Evolutionary conservation across 2,329 filamentous ascomycete genomes (phyloP), one percentile per base, ranked within the genome.

Genomic region (Sarocladium kiliense): DNA sequence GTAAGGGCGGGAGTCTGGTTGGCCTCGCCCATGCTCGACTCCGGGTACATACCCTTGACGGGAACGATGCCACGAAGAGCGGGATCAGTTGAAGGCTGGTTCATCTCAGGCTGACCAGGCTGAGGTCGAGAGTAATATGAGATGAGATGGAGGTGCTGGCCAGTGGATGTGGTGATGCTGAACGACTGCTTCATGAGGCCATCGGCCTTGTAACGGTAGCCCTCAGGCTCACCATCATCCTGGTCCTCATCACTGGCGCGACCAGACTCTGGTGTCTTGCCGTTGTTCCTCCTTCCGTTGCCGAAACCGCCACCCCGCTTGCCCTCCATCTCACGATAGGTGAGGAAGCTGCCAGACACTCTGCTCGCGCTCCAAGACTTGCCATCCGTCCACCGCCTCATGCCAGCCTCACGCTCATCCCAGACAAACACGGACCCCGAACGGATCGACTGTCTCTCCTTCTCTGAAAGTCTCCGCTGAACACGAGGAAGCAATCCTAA

Each of bases 101-200:
- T 82, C 27, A 97, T 79, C 53, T 88, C 88, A 57, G 85, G 81
- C 26, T 86, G 80, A 32, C 84, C 83, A 3, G 88, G 84, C 57
- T 90, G 85, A 26, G 89, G 89, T 55, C 92, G 83, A 3, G 91
- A 88, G 72, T 92, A 97, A 75, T 99, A 99, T 64, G 93, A 97
- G 74, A 99, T 99, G 53, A 99, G 81, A 74, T 99, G 94, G 2
- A 99, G 84, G 68, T 97, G 94, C 65, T 97, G 91, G 61, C 91
- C 65, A 36, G 80, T 86, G 1, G 89, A 91, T 1, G 94, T 97
- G 21, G 92, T 97, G 74, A 99, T 97, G 74, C 93, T 97, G 79
- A 97, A 99, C 0, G 94, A 97, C 73, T 99, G 94, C 81, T 99
- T 99, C 91, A 97, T 97, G 3, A 99, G 81, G 1, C 94, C 94